phyloP scores from a whole-genome alignment of 371 early-diverging fungal species.

The Saksenaea oblongispora region DNA sequence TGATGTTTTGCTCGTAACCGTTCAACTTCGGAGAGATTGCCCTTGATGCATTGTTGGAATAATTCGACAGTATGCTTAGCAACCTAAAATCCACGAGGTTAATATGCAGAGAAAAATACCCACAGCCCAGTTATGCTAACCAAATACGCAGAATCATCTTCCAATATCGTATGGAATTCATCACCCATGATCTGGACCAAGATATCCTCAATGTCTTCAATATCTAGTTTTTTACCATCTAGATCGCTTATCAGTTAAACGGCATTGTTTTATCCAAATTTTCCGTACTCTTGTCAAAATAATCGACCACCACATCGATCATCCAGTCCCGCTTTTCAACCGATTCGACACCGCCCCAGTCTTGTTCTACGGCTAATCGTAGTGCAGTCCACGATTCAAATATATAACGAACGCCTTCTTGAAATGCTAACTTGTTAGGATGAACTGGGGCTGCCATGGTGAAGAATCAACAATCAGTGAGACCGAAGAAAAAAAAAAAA shows the following conservation, averaged over 20 bases:
- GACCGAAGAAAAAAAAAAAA: background rate
- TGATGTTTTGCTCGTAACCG: conserved; percentile 49
- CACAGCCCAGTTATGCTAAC: conserved; percentile 17
- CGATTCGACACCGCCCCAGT: conserved; percentile 80
- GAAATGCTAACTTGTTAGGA: conserved; percentile 65
- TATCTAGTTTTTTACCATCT: conserved; percentile 65
- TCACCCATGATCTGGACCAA: conserved; percentile 66
- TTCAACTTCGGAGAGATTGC: conserved; percentile 54
- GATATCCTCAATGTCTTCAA: conserved; percentile 65
- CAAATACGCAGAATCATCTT: conserved; percentile 63
- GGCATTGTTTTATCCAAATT: background rate
- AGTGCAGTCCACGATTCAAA: conserved; percentile 78
- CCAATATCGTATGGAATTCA: conserved; percentile 65
- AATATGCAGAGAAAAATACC: background rate
- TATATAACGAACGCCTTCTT: conserved; percentile 57
- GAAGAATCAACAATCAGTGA: background rate
- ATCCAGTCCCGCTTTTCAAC: conserved; percentile 78
- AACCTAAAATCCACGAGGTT: conserved; percentile 40
- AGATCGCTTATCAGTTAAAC: conserved; percentile 2
- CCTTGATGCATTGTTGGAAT: conserved; percentile 56
- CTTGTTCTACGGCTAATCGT: conserved; percentile 75
- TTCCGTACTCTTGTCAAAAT: conserved; percentile 66
- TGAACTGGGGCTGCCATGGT: conserved; percentile 29
- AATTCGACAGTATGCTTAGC: conserved; percentile 54
- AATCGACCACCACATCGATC: conserved; percentile 67